A percentile compares a stretch with the other conserved stretches of the same genome.
Evolutionary conservation across 208 protist genomes (phyloP).

Genomic region (Crithidia bombi): DNA sequence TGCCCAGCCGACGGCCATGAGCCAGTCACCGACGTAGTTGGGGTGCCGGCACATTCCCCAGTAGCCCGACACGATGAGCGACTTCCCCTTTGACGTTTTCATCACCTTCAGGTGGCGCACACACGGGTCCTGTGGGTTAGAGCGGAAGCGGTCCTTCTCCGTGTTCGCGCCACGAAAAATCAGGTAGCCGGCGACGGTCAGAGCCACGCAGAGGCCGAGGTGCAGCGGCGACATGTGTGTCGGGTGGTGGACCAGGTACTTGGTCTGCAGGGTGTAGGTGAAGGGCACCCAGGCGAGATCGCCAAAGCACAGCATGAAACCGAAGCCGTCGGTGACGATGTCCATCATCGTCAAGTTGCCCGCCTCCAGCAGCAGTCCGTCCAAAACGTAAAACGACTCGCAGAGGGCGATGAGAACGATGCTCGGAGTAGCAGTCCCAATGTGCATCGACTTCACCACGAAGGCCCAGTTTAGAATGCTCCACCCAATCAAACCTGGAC

Average conservation of each 20-base stretch:
- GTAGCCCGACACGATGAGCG: constrained; percentile 94
- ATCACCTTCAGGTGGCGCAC: constrained; percentile 81
- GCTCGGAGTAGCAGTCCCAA: constrained; percentile 80
- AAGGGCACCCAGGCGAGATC: constrained; percentile 96
- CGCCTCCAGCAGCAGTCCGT: constrained; percentile 93
- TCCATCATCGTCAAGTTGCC: constrained; percentile 97
- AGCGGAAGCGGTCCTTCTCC: constrained; percentile 88
- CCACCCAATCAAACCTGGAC: constrained; percentile 97
- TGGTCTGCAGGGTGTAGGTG: constrained; percentile 95
- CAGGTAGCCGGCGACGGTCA: constrained; percentile 69
- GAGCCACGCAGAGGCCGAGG: constrained; percentile 40
- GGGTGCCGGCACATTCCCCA: constrained; percentile 97
- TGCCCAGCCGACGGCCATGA: constrained; percentile 81
- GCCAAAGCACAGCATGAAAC: constrained; percentile 97
- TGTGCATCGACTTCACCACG: constrained; percentile 61
- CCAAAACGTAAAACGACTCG: constrained; percentile 93
- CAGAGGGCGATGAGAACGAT: constrained; percentile 88
- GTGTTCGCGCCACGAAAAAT: constrained; percentile 88
- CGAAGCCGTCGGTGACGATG: constrained; percentile 96
- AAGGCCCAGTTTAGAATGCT: constrained; percentile 93
- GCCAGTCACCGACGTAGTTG: constrained; percentile 97
- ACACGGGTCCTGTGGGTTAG: constrained; percentile 63
- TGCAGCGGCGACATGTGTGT: constrained; percentile 47
- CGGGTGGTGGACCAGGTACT: constrained; percentile 85
- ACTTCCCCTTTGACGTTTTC: constrained; percentile 78